Evolutionary conservation across 2,329 filamentous ascomycete genomes (phyloP).

Genomic region (Neonectria hederae): DNA sequence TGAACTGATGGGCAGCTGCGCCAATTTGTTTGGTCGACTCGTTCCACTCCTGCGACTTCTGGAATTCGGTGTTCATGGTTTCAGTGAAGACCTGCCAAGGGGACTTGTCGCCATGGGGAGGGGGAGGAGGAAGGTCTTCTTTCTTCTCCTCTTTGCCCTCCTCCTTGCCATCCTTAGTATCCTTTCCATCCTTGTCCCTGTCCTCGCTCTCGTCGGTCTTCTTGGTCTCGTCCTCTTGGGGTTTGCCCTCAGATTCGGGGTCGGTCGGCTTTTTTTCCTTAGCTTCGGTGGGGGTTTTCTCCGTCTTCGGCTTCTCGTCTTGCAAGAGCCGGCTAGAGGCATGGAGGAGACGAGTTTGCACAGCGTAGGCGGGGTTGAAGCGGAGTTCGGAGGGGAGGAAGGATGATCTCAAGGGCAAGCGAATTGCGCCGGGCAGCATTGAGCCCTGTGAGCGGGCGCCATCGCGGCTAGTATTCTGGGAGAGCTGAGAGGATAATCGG

Average conservation of each 20-base stretch:
- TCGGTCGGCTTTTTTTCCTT: slow-evolving; percentile 52
- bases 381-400: slow-evolving; percentile 52
- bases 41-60: slow-evolving; percentile 98
- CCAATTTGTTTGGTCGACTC: slow-evolving; percentile 96
- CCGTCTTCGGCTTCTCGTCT: slow-evolving; percentile 48
- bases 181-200: slow-evolving; percentile 49
- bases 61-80: slow-evolving; percentile 93
- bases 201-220: slow-evolving; percentile 52
- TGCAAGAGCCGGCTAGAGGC: slow-evolving; percentile 43
- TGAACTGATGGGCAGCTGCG: slow-evolving; percentile 88
- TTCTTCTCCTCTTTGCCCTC: slow-evolving; percentile 64
- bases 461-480: slow-evolving; percentile 41
- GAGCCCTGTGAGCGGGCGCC: slow-evolving; percentile 41
- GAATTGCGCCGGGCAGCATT: slow-evolving; percentile 41
- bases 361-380: slow-evolving; percentile 45
- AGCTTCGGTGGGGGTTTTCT: slow-evolving; percentile 49
- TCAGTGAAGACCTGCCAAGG: slow-evolving; percentile 99
- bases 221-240: slow-evolving; percentile 56
- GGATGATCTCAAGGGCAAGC: slow-evolving; percentile 56
- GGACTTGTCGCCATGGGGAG: slow-evolving; percentile 97
- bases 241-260: slow-evolving; percentile 43
- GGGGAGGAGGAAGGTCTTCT: slow-evolving; percentile 81
- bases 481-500: slow-evolving; percentile 55
- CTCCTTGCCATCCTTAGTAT: slow-evolving; percentile 58
- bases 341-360: slow-evolving; percentile 48